Percentiles rank a stretch among this genome's conserved stretches.
Conservation (phyloP, 2,329 filamentous ascomycete species). For the Ophiognomonia clavigignenti-juglandacearum region DNA sequence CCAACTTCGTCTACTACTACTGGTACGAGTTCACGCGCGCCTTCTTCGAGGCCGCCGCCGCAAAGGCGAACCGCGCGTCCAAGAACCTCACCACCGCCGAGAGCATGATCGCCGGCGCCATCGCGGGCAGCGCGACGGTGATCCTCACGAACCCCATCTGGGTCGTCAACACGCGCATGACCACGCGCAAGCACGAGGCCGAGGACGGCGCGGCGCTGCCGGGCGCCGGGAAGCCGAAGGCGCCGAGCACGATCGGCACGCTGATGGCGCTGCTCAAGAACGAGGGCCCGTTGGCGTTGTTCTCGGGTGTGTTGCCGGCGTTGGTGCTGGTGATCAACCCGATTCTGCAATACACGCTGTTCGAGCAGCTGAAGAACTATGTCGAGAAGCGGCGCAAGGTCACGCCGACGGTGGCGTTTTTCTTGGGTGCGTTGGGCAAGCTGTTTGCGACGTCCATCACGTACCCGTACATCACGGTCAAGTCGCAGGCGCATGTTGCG, state of each 20-base stretch:
- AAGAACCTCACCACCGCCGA: slow-evolving; percentile 87
- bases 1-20: slow-evolving; percentile 99
- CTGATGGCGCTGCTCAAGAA: slow-evolving; percentile 74
- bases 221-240: slow-evolving; percentile 17
- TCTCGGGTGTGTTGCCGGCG: slow-evolving; percentile 87
- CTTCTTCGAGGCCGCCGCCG: slow-evolving; percentile 76
- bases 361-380: slow-evolving; percentile 93
- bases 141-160: slow-evolving; percentile 98
- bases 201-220: slow-evolving; percentile 23
- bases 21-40: slow-evolving; percentile 98
- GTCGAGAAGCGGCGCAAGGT: slow-evolving; percentile 65
- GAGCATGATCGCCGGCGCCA: slow-evolving; percentile 89
- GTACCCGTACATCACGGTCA: slow-evolving; percentile 98
- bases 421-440: slow-evolving; percentile 90
- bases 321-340: slow-evolving; percentile 95
- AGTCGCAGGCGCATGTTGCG: slow-evolving; percentile 95
- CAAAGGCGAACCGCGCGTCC: slow-evolving; percentile 65
- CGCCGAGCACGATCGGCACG: slow-evolving; percentile 74
- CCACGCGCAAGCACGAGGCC: slow-evolving; percentile 64
- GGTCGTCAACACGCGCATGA: slow-evolving; percentile 99
- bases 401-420: slow-evolving; percentile 82
- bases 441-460: slow-evolving; percentile 89
- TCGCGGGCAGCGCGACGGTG: slow-evolving; percentile 91
- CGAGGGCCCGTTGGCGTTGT: slow-evolving; percentile 80
- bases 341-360: slow-evolving; percentile 97